Conservation (phyloP, 2,329 filamentous ascomycete genomes). For the Bipolaris sorokiniana region DNA sequence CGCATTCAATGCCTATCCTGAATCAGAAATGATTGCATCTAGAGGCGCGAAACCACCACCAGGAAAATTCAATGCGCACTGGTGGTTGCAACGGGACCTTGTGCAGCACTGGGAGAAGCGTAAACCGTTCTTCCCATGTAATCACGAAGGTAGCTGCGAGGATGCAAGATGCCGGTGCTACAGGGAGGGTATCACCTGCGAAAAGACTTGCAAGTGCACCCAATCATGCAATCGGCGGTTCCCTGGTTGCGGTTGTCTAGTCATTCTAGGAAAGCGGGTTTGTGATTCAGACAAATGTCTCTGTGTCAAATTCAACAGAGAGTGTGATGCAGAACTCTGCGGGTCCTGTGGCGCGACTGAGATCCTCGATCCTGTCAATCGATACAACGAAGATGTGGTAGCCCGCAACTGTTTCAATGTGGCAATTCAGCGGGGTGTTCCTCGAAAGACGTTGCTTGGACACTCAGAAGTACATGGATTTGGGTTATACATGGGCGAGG, state of each 20-base stretch:
- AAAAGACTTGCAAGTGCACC: constrained; percentile 74
- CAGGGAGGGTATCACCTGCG: constrained; percentile 67
- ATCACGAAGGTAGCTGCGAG: constrained; percentile 69
- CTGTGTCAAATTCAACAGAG: constrained; percentile 73
- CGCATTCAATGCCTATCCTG: constrained; percentile 11
- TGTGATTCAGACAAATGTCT: constrained; percentile 61
- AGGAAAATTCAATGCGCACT: constrained; percentile 24
- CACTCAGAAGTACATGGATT: constrained; percentile 76
- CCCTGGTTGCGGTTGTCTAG: constrained; percentile 51
- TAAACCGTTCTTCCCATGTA: constrained; percentile 68
- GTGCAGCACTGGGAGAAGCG: constrained; percentile 63
- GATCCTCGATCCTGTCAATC: constrained; percentile 71
- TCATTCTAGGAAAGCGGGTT: constrained; percentile 47
- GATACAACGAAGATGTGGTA: constrained; percentile 63
- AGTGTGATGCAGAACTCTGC: constrained; percentile 82
- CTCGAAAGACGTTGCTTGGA: constrained; percentile 71
- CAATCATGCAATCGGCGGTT: constrained; percentile 61
- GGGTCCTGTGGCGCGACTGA: constrained; percentile 71
- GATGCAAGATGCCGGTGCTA: constrained; percentile 68
- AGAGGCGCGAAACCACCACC: constrained; percentile 14
- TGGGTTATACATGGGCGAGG: constrained; percentile 74
- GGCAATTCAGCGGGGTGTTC: constrained; percentile 69
- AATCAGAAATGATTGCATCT: constrained; percentile 1
- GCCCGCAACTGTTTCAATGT: constrained; percentile 73
- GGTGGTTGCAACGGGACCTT: constrained; percentile 43